Evolutionary conservation across 2,329 filamentous ascomycete species (phyloP).

Genomic region (Thyridium curvatum): DNA sequence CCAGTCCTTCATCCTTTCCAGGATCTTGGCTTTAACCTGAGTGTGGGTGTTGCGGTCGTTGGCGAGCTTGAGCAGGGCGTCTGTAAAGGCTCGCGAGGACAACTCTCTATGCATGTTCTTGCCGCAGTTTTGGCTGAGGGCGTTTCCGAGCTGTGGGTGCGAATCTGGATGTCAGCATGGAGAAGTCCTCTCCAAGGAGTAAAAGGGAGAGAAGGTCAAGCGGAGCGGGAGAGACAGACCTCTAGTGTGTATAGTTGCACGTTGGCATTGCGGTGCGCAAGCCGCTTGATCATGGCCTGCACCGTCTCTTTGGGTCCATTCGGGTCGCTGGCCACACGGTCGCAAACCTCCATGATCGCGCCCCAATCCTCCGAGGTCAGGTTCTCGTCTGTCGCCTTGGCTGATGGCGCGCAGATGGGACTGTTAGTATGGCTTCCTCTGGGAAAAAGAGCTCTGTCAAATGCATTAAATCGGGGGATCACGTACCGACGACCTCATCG

Average conservation of each 20-base stretch:
- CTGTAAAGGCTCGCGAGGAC: conserved; percentile 87
- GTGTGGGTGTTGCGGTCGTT: conserved; percentile 93
- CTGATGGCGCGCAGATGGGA: conserved; percentile 23
- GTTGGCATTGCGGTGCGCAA: conserved; percentile 91
- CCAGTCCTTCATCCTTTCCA: conserved; percentile 96
- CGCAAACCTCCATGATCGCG: conserved; percentile 58
- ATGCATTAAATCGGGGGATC: neutral
- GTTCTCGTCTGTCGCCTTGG: conserved; percentile 92
- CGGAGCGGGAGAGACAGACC: conserved; percentile 34
- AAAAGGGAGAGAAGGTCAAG: no score
- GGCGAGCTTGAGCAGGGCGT: conserved; percentile 83
- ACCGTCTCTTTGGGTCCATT: conserved; percentile 75
- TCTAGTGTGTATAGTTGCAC: conserved; percentile 93
- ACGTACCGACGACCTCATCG: conserved; percentile 54
- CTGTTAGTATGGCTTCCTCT: conserved; percentile 10
- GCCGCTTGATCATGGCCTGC: conserved; percentile 82
- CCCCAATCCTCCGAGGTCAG: conserved; percentile 75
- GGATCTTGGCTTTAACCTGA: conserved; percentile 93
- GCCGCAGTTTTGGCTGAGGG: conserved; percentile 87
- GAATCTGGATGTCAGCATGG: neutral
- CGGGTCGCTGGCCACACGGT: conserved; percentile 47
- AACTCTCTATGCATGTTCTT: conserved; percentile 82
- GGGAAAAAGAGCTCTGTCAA: neutral
- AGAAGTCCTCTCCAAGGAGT: neutral
- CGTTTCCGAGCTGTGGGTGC: conserved; percentile 68